phyloP scores from a whole-genome alignment of 2,329 filamentous ascomycete genomes.

The Scedosporium boydii region DNA sequence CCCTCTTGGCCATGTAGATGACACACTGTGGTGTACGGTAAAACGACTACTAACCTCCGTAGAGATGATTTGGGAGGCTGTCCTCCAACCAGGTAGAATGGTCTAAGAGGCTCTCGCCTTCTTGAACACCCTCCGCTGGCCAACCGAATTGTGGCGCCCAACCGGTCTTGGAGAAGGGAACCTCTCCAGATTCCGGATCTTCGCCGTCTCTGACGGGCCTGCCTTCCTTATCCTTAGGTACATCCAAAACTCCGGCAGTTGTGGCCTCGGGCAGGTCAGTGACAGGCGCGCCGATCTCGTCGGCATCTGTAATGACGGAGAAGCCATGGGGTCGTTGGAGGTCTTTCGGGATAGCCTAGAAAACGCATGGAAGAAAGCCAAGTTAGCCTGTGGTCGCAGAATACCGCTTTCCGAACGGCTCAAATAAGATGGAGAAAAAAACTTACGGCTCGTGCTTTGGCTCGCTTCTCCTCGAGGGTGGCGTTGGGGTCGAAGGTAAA shows the following conservation, averaged over 20 bases:
- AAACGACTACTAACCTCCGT: constrained; percentile 51
- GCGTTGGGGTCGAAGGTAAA: constrained; percentile 85
- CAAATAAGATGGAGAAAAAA: constrained; percentile 7
- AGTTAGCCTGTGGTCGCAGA: constrained; percentile 1
- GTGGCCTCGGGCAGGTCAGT: constrained; percentile 71
- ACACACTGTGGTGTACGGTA: background rate
- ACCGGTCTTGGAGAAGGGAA: constrained; percentile 49
- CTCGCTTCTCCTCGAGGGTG: constrained; percentile 71
- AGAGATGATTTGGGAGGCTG: constrained; percentile 79
- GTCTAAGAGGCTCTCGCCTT: constrained; percentile 65
- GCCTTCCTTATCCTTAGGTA: constrained; percentile 38
- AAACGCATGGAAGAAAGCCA: background rate
- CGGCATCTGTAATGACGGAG: constrained; percentile 69
- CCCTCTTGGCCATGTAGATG: background rate
- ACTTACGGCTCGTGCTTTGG: constrained; percentile 67
- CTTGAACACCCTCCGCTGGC: constrained; percentile 44
- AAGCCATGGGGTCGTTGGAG: constrained; percentile 57
- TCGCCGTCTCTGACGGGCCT: constrained; percentile 37
- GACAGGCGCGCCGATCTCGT: constrained; percentile 57
- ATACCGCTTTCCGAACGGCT: constrained; percentile 10
- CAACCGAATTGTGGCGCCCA: constrained; percentile 84
- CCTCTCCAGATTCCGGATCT: constrained; percentile 42
- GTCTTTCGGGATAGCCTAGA: constrained; percentile 51
- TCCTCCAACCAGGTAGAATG: constrained; percentile 82
- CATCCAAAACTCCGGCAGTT: constrained; percentile 57